Base-by-base conservation (phyloP, 495 filamentous ascomycete species). In the Aspergillus cavernicola region DNA sequence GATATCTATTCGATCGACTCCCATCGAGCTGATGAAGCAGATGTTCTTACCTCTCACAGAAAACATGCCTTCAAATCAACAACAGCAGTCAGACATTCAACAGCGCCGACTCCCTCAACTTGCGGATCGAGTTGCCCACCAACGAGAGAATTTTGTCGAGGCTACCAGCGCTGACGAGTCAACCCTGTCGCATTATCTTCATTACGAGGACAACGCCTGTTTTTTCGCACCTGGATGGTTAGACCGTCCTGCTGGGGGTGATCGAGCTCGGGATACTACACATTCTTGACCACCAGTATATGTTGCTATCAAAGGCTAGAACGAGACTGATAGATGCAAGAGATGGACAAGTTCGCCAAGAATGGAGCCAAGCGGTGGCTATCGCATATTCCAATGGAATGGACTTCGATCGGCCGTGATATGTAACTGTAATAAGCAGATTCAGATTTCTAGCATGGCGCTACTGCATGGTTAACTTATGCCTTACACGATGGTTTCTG, bases 211-310 rank as follows among this genome's bases (percentile, higher is more conserved):
- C 38, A 72, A 75, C 48, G 68, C 66, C 20, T 61, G 65, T 41
- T 75, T 75, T 53, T 75, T 75, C 28, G 67, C 70, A n/a, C 70
- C 70, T 8, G 60, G 31, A 33, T 66, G 63, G 63, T 45, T 72
- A 10, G 67, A 66, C 9, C 55, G 50, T 9, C 55, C 36, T 36
- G 18, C 19, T 6, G 32, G 16, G 41, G 28, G 1, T 18, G 22
- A 15, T 22, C 41, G 40, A 42, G 23, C 8, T 23, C 44, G 35
- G 18, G 38, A 20, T 22, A 18, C 16, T 46, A 16, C 39, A 28
- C n/a, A n/a, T 33, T 15, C 12, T 45, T 18, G 26, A 4, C 16
- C 16, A 9, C 16, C 3, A 22, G 42, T 45, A 45, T 45, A 24
- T 29, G n/a, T 6, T 15, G n/a, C 24, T 18, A 28, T 45, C 16